These are phyloP conservation scores for Auricularia sp. DNA, from an alignment of 768 basidiomycete species.

Conservation along the genomic window DNA sequence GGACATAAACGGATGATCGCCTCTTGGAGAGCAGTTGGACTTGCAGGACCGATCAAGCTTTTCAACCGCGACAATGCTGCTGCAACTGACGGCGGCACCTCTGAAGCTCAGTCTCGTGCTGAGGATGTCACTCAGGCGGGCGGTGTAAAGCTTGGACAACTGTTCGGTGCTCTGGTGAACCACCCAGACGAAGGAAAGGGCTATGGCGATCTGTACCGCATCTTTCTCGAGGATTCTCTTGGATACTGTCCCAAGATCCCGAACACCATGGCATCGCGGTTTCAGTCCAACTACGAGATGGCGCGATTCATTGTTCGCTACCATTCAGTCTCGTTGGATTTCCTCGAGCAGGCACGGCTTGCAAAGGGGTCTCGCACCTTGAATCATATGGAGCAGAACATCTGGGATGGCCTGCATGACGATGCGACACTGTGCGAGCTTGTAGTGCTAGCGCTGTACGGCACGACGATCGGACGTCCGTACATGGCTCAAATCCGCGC, in stretches of 20 bases:
- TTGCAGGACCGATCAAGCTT: constrained; percentile 17
- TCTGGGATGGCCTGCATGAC: constrained; percentile 13
- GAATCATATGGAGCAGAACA: constrained; percentile 21
- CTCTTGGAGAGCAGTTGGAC: constrained; percentile 17
- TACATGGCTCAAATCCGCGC: constrained; percentile 16
- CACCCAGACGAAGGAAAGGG: constrained; percentile 29
- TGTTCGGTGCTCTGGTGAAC: constrained; percentile 22
- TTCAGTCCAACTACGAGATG: constrained; percentile 12
- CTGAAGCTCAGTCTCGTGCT: neutral
- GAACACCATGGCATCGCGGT: constrained; percentile 16
- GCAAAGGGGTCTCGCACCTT: constrained; percentile 11
- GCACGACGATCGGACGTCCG: constrained; percentile 14
- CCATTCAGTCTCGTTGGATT: constrained; percentile 9
- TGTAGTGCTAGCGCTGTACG: constrained; percentile 15
- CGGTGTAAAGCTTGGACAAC: constrained; percentile 17
- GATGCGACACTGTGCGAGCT: constrained; percentile 14
- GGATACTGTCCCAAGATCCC: constrained; percentile 11
- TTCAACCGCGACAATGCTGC: constrained; percentile 22
- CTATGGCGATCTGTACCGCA: constrained; percentile 14
- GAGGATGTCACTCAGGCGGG: constrained; percentile 10
- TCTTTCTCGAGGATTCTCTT: constrained; percentile 9
- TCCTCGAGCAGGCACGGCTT: constrained; percentile 13
- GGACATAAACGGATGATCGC: constrained; percentile 19
- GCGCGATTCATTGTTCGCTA: constrained; percentile 12
- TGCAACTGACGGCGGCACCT: neutral